Conservation (phyloP, 2,329 filamentous ascomycete species). For the Aureobasidium sp. region DNA sequence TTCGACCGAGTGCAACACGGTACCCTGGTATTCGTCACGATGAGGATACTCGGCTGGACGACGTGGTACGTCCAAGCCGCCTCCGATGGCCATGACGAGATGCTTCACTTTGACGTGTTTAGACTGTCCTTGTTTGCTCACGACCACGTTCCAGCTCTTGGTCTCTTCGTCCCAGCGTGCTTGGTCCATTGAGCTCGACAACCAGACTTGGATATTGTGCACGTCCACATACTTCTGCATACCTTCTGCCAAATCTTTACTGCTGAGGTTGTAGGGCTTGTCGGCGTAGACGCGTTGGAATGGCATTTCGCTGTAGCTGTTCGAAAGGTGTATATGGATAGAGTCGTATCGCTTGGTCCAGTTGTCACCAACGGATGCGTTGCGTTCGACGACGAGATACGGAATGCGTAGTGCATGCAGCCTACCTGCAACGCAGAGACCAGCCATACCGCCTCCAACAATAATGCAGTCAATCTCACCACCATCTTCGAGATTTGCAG, state of each 20-base stretch:
- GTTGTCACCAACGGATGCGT: conserved; percentile 47
- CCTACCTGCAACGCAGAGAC: conserved; percentile 48
- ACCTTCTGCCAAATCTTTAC: conserved; percentile 26
- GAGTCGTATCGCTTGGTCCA: conserved; percentile 54
- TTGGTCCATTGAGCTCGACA: conserved; percentile 39
- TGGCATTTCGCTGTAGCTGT: conserved; percentile 45
- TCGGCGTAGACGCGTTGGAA: conserved; percentile 27
- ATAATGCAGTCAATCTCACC: conserved; percentile 35
- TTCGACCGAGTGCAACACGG: conserved; percentile 38
- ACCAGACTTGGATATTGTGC: conserved; percentile 45
- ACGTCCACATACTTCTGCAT: conserved; percentile 24
- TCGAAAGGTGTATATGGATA: conserved; percentile 45
- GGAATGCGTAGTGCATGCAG: conserved; percentile 47
- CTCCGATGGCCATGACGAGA: conserved; percentile 39
- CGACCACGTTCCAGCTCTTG: conserved; percentile 40
- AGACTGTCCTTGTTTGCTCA: conserved; percentile 9
- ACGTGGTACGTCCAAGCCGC: conserved; percentile 31
- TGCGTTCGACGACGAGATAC: conserved; percentile 51
- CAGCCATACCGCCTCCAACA: conserved; percentile 50
- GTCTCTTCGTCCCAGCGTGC: conserved; percentile 43
- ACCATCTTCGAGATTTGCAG: conserved; percentile 19
- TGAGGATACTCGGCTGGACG: conserved; percentile 29
- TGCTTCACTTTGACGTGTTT: conserved; percentile 28
- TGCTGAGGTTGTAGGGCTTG: conserved; percentile 27
- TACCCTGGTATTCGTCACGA: conserved; percentile 39